Evolutionary conservation across 208 protist species (phyloP).

Genomic region (Leishmania mexicana): DNA sequence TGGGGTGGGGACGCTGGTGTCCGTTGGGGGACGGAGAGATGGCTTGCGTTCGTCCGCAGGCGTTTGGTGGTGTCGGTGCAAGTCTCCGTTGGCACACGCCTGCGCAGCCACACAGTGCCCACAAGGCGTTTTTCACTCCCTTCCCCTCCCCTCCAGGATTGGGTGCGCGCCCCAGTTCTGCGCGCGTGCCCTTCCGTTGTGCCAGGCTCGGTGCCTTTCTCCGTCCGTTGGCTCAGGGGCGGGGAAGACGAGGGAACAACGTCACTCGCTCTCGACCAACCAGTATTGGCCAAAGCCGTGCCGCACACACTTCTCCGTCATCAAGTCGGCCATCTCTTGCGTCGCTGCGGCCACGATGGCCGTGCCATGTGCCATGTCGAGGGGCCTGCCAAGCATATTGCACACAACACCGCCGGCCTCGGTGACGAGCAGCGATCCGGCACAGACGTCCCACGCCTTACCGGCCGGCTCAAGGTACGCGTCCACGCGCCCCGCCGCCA

Average conservation of each 20-base stretch:
- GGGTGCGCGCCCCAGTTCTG: not conserved
- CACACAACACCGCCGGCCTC: conserved; percentile 71
- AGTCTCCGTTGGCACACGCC: not conserved
- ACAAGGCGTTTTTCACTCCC: not conserved
- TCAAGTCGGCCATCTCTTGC: conserved; percentile 30
- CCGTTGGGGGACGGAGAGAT: too few relatives aligned
- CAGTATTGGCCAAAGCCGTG: conserved; percentile 51
- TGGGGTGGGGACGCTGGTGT: too few relatives aligned
- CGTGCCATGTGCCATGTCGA: conserved; percentile 53
- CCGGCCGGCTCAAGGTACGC: conserved; percentile 61
- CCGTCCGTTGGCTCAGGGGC: not conserved
- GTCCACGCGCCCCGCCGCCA: conserved; percentile 68
- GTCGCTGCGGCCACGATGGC: conserved; percentile 62
- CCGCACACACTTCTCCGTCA: conserved; percentile 30
- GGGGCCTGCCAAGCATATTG: conserved; percentile 52
- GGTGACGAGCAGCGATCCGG: conserved; percentile 61
- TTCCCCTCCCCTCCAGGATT: not conserved
- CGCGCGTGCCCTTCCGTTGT: not conserved
- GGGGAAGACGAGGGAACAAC: not conserved
- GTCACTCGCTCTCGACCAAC: conserved; percentile 16
- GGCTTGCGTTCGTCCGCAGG: not conserved
- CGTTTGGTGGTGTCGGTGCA: too few relatives aligned
- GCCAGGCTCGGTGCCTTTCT: not conserved
- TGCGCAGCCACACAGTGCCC: not conserved
- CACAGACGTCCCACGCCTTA: conserved; percentile 67